phyloP scores from a whole-genome alignment of 441 rosid genomes.

The Geranium incanum region DNA sequence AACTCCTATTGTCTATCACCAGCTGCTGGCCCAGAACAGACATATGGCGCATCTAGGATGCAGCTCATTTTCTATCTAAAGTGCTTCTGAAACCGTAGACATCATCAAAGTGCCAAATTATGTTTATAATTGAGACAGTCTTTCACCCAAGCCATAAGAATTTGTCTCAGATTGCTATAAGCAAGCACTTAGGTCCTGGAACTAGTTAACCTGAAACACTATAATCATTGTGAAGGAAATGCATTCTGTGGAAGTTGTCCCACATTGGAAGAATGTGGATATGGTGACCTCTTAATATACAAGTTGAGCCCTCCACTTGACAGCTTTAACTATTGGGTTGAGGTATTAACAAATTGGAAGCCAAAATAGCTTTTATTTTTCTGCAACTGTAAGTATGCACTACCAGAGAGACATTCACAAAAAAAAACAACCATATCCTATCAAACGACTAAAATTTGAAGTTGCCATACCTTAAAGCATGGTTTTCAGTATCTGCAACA shows the following conservation, averaged over 20 bases:
- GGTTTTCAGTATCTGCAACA: slow-evolving; percentile 94
- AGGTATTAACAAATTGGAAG: neutral
- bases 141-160: neutral
- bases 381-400: neutral
- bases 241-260: too few species aligned
- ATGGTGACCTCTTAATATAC: too few species aligned
- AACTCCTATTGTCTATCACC: too few species aligned
- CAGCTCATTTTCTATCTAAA: neutral
- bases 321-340: too few species aligned
- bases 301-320: too few species aligned
- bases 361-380: neutral
- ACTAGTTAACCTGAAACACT: neutral
- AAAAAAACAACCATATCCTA: neutral
- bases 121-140: neutral
- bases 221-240: neutral
- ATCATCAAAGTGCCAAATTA: neutral
- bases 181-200: neutral
- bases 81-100: neutral
- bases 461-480: slow-evolving; percentile 67
- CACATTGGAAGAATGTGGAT: too few species aligned
- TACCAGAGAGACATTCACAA: neutral
- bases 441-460: slow-evolving; percentile 15
- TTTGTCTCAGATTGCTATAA: neutral
- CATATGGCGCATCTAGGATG: too few species aligned
- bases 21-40: too few species aligned